Conservation (phyloP, 2,329 filamentous ascomycete species). For the Fusarium multiceps region DNA sequence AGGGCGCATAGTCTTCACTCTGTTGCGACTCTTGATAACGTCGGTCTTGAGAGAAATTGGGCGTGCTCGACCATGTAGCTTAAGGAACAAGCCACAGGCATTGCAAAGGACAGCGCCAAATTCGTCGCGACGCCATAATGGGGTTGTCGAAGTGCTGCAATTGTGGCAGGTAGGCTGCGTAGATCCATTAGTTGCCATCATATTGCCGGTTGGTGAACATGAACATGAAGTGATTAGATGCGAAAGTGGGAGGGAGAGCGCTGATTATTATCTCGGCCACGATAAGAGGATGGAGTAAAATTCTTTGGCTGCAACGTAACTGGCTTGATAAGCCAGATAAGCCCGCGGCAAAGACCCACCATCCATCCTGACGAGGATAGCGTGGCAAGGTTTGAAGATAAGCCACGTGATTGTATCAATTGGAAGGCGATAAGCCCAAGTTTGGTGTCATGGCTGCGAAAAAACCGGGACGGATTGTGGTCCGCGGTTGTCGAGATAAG, state of each 20-base stretch:
- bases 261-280: conserved; percentile 52
- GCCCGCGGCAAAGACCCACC: conserved; percentile 37
- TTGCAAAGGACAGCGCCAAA: conserved; percentile 96
- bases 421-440: conserved; percentile 36
- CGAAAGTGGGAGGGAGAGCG: conserved; percentile 45
- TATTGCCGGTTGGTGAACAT: conserved; percentile 52
- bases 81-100: conserved; percentile 96
- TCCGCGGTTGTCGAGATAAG: conserved; percentile 17
- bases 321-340: conserved; percentile 54
- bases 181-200: conserved; percentile 69
- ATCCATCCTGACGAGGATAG: conserved; percentile 38
- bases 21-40: conserved; percentile 99
- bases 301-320: conserved; percentile 47
- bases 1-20: conserved; percentile 87
- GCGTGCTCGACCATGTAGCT: conserved; percentile 91
- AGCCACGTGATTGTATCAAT: conserved; percentile 48
- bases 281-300: conserved; percentile 55
- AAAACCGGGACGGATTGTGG: conserved; percentile 13
- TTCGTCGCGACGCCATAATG: conserved; percentile 97
- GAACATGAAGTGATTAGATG: conserved; percentile 43
- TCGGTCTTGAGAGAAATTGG: conserved; percentile 98
- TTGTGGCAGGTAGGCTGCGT: conserved; percentile 96
- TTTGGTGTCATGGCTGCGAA: conserved; percentile 6
- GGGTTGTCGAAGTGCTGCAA: conserved; percentile 94
- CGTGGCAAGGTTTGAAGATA: conserved; percentile 36